Evolutionary conservation across 2,329 filamentous ascomycete species (phyloP).

Genomic region (Cercospora zeae-maydis): DNA sequence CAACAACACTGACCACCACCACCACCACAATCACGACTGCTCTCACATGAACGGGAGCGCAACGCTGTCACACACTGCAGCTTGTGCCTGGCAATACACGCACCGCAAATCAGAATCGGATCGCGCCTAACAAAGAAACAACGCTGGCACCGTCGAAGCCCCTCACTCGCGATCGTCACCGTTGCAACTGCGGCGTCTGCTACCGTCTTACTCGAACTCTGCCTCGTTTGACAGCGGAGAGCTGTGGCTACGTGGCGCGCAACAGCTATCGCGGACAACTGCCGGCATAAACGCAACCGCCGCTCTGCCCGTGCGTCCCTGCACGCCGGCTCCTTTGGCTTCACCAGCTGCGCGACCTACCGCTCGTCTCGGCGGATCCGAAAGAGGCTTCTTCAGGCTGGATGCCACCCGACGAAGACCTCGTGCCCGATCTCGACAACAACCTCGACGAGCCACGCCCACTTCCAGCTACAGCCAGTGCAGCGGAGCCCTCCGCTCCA

Average conservation of each 20-base stretch:
- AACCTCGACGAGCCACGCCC: constrained; percentile 20
- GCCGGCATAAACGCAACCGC: background rate
- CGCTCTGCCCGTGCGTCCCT: background rate
- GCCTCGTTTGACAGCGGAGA: background rate
- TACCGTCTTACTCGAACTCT: background rate
- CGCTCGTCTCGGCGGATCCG: background rate
- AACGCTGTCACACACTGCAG: background rate
- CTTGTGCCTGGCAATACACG: background rate
- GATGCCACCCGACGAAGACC: constrained; percentile 26
- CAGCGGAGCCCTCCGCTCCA: constrained; percentile 6
- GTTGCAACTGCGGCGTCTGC: background rate
- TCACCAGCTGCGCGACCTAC: background rate
- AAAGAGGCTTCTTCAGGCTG: constrained; percentile 15
- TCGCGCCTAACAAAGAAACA: background rate
- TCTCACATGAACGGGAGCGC: background rate
- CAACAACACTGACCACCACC: background rate
- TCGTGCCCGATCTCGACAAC: constrained; percentile 30
- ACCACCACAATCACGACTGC: background rate
- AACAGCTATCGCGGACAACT: background rate
- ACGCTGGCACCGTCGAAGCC: background rate
- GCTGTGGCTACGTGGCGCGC: background rate
- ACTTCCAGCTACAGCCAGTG: constrained; percentile 18
- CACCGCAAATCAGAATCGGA: background rate
- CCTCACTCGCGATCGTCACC: background rate
- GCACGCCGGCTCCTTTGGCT: background rate